Base-by-base conservation (phyloP, 257 asterid species). In the Oldenlandia corymbosa region DNA sequence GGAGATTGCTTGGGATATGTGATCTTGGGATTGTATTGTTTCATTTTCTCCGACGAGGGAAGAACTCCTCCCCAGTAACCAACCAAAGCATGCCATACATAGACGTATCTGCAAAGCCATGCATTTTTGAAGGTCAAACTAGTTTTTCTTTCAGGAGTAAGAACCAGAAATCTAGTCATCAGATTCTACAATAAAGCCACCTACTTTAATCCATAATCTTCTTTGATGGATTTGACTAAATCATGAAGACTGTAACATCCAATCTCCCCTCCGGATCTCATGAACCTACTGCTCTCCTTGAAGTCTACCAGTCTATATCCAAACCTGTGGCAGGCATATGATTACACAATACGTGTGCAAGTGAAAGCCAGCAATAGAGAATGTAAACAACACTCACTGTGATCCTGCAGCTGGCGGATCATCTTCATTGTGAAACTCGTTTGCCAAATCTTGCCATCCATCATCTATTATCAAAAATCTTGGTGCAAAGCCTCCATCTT, bases 21-120 rank as follows among this genome's bases (percentile, higher is more conserved):
- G 7, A 88, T 76, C 74, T 71, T 80, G 6, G 91, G 87, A 62
- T 83, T 81, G 84, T 85, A 85, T 21, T 83, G 82, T 42, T 78
- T 74, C 71, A 83, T 58, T 1, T 56, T 34, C 20, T 75, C 79
- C 0, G 85, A 73, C 6, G 79, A 56, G 2, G 94, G 61, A 10
- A 62, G 74, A 27, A 85, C 71, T 30, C 96, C 94, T 3, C 89
- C 96, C 96, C 88, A 85, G 68, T 85, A 88, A 24, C 96, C 94
- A 5, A 79, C 73, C 59, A 85, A 57, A 28, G 89, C 94, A 60
- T 81, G 90, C 88, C 90, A 85, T 75, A 85, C 74, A 58, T 85
- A 87, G 2, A 85, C 86, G 45, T 67, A 71, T 71, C 88, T 84
- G 76, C 66, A 73, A 17, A 5, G 58, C 36, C 24, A 17, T 26